A percentile compares a stretch with the other conserved stretches of the same genome.
These are phyloP conservation scores for Kazachstania sp. DNA, from an alignment of 1,139 yeast species.

Conservation along the genomic window DNA sequence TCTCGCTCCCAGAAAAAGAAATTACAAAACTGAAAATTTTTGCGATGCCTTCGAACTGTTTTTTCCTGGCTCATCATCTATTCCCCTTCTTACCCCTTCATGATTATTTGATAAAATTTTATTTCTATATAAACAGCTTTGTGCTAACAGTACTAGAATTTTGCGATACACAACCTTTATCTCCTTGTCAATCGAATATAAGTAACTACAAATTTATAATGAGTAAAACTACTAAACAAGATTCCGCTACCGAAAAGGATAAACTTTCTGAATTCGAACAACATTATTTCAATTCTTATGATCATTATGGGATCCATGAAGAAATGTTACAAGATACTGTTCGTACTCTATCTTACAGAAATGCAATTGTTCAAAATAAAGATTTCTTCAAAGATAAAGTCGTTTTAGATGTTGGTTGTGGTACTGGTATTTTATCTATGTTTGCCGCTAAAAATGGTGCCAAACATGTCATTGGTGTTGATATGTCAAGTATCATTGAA, in stretches of 20 bases:
- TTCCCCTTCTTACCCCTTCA: not conserved
- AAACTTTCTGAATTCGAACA: slow-evolving; percentile 60
- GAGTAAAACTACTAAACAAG: slow-evolving; percentile 21
- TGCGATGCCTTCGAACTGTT: not conserved
- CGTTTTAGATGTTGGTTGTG: slow-evolving; percentile 98
- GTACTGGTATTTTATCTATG: slow-evolving; percentile 95
- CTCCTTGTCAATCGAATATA: too few species aligned
- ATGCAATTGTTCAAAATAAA: slow-evolving; percentile 87
- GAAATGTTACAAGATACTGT: slow-evolving; percentile 96
- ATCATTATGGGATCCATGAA: slow-evolving; percentile 96
- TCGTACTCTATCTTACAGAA: slow-evolving; percentile 85
- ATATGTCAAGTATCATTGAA: slow-evolving; percentile 92
- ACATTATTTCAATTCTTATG: slow-evolving; percentile 91
- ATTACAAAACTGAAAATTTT: too few species aligned
- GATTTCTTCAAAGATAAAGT: slow-evolving; percentile 84
- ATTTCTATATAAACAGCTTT: not conserved
- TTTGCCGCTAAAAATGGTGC: slow-evolving; percentile 99
- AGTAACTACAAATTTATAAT: slow-evolving; percentile 7
- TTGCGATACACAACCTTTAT: too few species aligned
- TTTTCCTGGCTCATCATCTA: not conserved
- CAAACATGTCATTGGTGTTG: slow-evolving; percentile 92
- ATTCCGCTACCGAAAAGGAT: slow-evolving; percentile 38
- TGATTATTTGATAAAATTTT: not conserved
- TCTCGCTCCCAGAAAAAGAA: not conserved
- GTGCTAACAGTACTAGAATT: too few species aligned